These are phyloP conservation scores for Geosmithia flava DNA, from an alignment of 2,329 filamentous ascomycete species.

Conservation along the genomic window DNA sequence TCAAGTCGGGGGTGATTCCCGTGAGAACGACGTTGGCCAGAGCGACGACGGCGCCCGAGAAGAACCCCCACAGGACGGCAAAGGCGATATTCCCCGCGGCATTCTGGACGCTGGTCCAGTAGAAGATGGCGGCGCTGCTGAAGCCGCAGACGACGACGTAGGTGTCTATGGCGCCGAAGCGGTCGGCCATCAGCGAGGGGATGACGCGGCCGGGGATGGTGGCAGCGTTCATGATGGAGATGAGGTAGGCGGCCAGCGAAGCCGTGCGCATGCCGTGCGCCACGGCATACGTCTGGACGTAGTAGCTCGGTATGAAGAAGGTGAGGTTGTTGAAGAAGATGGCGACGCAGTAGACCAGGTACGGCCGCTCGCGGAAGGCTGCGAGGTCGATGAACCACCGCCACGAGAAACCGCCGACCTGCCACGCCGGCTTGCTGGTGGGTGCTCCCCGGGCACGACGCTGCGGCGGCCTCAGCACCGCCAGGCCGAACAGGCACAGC, in stretches of 20 bases:
- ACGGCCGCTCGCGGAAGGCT: slow-evolving; percentile 16
- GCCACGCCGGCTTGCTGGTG: slow-evolving; percentile 3
- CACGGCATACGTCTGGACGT: slow-evolving; percentile 28
- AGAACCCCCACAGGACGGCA: slow-evolving; percentile 31
- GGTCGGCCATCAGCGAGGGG: slow-evolving; percentile 29
- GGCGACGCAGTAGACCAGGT: slow-evolving; percentile 15
- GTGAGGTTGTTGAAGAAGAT: slow-evolving; percentile 20
- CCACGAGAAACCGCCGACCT: slow-evolving; percentile 2
- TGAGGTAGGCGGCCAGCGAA: slow-evolving; percentile 27
- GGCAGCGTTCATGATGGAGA: slow-evolving; percentile 37
- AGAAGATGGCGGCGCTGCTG: slow-evolving; percentile 20
- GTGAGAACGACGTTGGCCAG: slow-evolving; percentile 28
- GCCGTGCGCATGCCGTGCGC: slow-evolving; percentile 15
- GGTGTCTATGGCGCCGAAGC: slow-evolving; percentile 26
- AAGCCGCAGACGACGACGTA: slow-evolving; percentile 21
- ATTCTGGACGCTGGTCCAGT: slow-evolving; percentile 25
- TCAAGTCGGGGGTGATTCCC: slow-evolving; percentile 25
- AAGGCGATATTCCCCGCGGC: slow-evolving; percentile 25
- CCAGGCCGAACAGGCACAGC: slow-evolving; percentile 14
- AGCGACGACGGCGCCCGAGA: slow-evolving; percentile 29
- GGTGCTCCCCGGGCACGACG: no score
- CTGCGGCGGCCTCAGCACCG: slow-evolving; percentile 12
- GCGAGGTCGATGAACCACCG: slow-evolving; percentile 15
- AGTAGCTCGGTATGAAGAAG: slow-evolving; percentile 29
- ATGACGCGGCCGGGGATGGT: slow-evolving; percentile 35